These are phyloP conservation scores for Brachypodium distachyon DNA, from an alignment of 202 grass and related monocot genomes.

Conservation along the genomic window DNA sequence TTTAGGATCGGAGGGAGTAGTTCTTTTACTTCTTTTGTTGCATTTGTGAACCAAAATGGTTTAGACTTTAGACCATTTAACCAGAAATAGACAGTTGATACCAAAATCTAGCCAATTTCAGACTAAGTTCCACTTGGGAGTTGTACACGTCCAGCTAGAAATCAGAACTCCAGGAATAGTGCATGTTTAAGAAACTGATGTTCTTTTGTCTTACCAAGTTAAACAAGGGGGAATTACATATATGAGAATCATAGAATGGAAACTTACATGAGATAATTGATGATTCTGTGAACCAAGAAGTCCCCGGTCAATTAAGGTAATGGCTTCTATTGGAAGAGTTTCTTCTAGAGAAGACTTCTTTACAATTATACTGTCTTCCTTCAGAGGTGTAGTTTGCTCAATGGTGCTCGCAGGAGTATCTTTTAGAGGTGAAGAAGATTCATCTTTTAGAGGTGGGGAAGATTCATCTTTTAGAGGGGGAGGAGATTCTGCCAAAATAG, in stretches of 20 bases:
- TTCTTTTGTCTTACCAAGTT: slow-evolving; percentile 1
- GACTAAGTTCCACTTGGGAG: neutral
- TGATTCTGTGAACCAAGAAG: slow-evolving; percentile 45
- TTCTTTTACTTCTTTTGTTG: neutral
- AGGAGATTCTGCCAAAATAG: slow-evolving; percentile 28
- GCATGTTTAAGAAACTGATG: neutral
- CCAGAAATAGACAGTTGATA: neutral
- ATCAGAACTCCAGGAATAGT: neutral
- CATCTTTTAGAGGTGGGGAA: slow-evolving; percentile 6
- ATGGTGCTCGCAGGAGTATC: slow-evolving; percentile 9
- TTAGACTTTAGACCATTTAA: neutral
- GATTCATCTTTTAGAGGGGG: slow-evolving; percentile 17
- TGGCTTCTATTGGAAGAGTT: slow-evolving; percentile 30
- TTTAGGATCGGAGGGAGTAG: too few relatives aligned
- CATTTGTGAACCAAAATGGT: neutral
- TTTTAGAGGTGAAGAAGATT: slow-evolving; percentile 6
- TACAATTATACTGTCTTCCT: slow-evolving; percentile 11
- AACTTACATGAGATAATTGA: slow-evolving; percentile 81
- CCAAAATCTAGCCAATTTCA: neutral
- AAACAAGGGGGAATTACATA: neutral
- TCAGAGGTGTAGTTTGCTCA: slow-evolving; percentile 12
- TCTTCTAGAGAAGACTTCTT: slow-evolving; percentile 32
- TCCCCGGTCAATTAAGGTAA: slow-evolving; percentile 28
- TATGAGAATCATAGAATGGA: neutral
- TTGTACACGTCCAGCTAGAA: neutral